phyloP scores from a whole-genome alignment of 495 filamentous ascomycete genomes.

The Hypoxylon intermedium region DNA sequence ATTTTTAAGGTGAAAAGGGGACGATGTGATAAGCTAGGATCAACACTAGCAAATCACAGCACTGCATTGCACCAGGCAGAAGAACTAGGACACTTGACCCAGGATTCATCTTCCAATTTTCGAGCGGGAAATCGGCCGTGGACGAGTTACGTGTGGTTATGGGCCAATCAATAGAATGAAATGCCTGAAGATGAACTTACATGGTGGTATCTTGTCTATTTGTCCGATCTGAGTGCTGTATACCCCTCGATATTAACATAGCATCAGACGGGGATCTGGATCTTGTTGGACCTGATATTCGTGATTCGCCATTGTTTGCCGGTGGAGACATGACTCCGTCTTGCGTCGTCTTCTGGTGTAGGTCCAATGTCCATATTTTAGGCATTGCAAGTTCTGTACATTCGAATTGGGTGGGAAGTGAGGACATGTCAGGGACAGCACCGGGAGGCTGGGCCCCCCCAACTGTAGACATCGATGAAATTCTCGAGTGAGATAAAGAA shows the following conservation, averaged over 20 bases:
- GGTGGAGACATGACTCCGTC: constrained; percentile 19
- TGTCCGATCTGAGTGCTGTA: constrained; percentile 5
- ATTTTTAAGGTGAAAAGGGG: too few species aligned
- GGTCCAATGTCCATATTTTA: constrained; percentile 14
- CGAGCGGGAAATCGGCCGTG: too few species aligned
- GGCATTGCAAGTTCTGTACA: constrained; percentile 12
- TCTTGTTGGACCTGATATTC: constrained; percentile 4
- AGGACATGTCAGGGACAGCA: constrained; percentile 8
- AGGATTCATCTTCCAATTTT: too few species aligned
- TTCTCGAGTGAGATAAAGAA: constrained; percentile 48
- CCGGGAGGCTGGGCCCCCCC: constrained; percentile 39
- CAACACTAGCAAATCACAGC: too few species aligned
- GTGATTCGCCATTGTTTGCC: constrained; percentile 2
- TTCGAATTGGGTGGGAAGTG: constrained; percentile 19
- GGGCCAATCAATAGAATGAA: neutral
- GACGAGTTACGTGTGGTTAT: neutral
- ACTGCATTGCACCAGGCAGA: too few species aligned
- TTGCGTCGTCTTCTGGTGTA: constrained; percentile 5
- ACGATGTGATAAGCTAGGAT: too few species aligned
- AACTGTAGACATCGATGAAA: constrained; percentile 51
- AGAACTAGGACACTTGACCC: too few species aligned
- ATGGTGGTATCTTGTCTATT: constrained; percentile 16
- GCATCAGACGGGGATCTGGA: constrained; percentile 28
- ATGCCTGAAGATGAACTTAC: constrained; percentile 22
- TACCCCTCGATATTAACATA: constrained; percentile 25